Percentiles rank a stretch among this genome's conserved stretches.
Evolutionary conservation across 164 flowering plant genomes (phyloP).

Genomic region (Vitis riparia): DNA sequence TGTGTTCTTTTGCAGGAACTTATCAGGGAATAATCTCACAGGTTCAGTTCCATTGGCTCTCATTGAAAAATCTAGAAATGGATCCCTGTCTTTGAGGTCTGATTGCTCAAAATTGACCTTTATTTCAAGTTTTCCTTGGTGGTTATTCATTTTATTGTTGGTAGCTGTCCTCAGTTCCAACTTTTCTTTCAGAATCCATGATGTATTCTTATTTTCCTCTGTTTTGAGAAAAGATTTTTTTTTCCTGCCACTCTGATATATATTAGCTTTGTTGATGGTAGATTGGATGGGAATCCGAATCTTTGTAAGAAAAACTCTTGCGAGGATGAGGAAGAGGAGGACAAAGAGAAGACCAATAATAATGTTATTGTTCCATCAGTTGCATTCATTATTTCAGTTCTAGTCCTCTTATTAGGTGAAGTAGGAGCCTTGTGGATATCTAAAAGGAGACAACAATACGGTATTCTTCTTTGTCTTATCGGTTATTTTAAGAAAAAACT

Average conservation of each 20-base stretch:
- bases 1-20: slow-evolving; percentile 26
- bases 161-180: no score
- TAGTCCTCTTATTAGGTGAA: neutral
- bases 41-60: slow-evolving; percentile 43
- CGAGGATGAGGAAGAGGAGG: neutral
- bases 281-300: slow-evolving; percentile 22
- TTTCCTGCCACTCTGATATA: no score
- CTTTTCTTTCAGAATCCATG: no score
- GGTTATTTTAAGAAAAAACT: neutral
- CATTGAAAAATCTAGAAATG: slow-evolving; percentile 20
- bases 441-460: slow-evolving; percentile 1
- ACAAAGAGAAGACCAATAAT: neutral
- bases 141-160: no score
- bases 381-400: neutral
- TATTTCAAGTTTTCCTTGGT: no score
- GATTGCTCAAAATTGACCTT: no score
- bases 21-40: slow-evolving; percentile 32
- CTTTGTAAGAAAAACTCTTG: slow-evolving; percentile 13
- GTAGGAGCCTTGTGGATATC: neutral
- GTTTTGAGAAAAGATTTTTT: no score
- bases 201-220: neutral
- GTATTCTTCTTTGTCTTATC: no score
- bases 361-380: slow-evolving; percentile 3
- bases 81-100: slow-evolving; percentile 14
- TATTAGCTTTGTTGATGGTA: neutral